A percentile compares a stretch with the other conserved stretches of the same genome.
Evolutionary conservation across 805 yeast genomes (phyloP).

Genomic region (Tetrapisispora phaffii): DNA sequence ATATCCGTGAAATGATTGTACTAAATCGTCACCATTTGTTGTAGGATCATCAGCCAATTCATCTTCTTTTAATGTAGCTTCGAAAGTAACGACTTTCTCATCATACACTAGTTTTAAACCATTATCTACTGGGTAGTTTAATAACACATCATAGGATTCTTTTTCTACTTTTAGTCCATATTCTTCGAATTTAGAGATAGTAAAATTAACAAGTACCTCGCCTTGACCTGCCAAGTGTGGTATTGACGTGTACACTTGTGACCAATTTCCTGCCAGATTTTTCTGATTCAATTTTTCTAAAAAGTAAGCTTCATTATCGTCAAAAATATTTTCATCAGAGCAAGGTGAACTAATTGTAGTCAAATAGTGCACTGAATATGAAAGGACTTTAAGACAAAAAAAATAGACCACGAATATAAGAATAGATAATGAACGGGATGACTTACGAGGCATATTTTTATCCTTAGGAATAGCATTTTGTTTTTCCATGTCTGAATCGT

Average conservation of each 20-base stretch:
- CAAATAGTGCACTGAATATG: not conserved
- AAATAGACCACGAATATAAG: too few species aligned
- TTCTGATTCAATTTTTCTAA: slow-evolving; percentile 17
- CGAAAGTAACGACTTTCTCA: slow-evolving; percentile 30
- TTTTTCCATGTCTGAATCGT: too few species aligned
- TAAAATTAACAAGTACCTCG: slow-evolving; percentile 44
- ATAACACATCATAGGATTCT: slow-evolving; percentile 50
- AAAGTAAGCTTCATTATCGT: slow-evolving; percentile 7
- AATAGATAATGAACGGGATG: too few species aligned
- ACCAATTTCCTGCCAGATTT: slow-evolving; percentile 44
- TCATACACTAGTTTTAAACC: slow-evolving; percentile 35
- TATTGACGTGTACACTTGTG: slow-evolving; percentile 39
- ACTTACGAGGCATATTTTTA: too few species aligned
- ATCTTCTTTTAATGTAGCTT: slow-evolving; percentile 47
- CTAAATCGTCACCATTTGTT: slow-evolving; percentile 34
- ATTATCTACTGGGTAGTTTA: slow-evolving; percentile 54
- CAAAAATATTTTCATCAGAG: not conserved
- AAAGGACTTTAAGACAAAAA: too few species aligned
- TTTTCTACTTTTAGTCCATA: slow-evolving; percentile 47
- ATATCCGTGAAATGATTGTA: slow-evolving; percentile 71
- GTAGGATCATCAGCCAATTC: slow-evolving; percentile 41
- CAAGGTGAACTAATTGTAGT: too few species aligned
- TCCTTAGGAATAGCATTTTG: too few species aligned
- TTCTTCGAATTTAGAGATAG: slow-evolving; percentile 45
- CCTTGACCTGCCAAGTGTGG: slow-evolving; percentile 54